Conservation (phyloP, 139 green algal genomes). For the Tetradesmus obliquus region DNA sequence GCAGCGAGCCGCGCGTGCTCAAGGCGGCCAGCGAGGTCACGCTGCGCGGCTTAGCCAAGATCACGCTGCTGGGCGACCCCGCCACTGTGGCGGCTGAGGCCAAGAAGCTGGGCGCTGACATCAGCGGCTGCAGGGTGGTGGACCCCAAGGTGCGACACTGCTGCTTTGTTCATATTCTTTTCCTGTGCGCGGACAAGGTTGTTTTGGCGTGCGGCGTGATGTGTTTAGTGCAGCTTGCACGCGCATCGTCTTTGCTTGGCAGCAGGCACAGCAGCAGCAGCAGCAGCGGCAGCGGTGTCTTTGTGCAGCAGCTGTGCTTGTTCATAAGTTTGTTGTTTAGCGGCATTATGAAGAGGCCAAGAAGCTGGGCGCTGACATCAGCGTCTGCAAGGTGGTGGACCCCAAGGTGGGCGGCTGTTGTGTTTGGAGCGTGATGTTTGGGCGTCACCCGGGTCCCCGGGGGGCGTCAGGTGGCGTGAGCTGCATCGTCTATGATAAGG, state of each 20-base stretch:
- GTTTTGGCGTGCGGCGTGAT: too few species aligned
- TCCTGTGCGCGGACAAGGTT: not conserved
- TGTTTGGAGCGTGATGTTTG: too few species aligned
- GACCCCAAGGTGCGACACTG: conserved; percentile 59
- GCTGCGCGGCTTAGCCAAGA: conserved; percentile 64
- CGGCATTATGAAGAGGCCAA: conserved; percentile 46
- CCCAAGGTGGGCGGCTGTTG: conserved; percentile 46
- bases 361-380: conserved; percentile 78
- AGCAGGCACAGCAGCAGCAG: too few species aligned
- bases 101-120: conserved; percentile 71
- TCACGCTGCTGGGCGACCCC: conserved; percentile 85
- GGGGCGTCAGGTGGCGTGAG: too few species aligned
- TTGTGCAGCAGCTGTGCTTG: too few species aligned
- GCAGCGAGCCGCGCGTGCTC: conserved; percentile 47
- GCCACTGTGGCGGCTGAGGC: conserved; percentile 64
- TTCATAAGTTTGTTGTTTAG: too few species aligned
- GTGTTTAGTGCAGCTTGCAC: too few species aligned
- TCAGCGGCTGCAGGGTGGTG: conserved; percentile 66
- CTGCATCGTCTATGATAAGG: too few species aligned
- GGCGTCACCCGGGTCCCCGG: too few species aligned
- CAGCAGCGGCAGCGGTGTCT: too few species aligned
- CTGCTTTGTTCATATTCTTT: not conserved
- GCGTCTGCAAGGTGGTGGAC: conserved; percentile 64
- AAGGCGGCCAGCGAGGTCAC: conserved; percentile 65
- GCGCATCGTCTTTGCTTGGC: too few species aligned